Base-by-base conservation (phyloP, 495 filamentous ascomycete species). In the Aspergillus diversus region DNA sequence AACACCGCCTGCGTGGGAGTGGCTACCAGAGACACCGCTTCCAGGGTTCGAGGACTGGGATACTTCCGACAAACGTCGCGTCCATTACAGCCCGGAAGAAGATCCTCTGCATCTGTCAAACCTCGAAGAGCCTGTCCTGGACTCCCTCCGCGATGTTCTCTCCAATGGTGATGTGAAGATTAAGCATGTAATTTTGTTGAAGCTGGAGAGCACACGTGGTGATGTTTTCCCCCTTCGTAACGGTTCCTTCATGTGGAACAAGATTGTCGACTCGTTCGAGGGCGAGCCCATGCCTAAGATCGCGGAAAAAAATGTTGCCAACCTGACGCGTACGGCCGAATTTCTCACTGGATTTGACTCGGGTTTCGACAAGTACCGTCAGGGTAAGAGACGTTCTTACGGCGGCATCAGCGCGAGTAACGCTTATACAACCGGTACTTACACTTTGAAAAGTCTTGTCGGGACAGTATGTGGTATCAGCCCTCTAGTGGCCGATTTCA, bases 171-270 rank as follows among this genome's bases (percentile, higher is more conserved):
- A 73, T n/a, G 68, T 81, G 17, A 72, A 75, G 13, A 81, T 84
- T 63, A 82, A 81, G 61, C 80, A 84, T 55, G 67, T 84, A 37
- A 69, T 83, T 42, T 33, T 82, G 17, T 57, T 84, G 17, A 79
- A 80, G 49, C 70, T 84, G 17, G 81, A 84, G 58, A 81, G 79
- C 50, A 81, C 81, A 0, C 76, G 81, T 13, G 75, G 71, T 17
- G 81, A 84, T 65, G 74, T 82, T 31, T 83, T 84, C 62, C 81
- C 81, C 5, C 56, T 84, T 31, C 69, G 72, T 32, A 82, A 82
- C 46, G 75, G 77, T 48, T 72, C 71, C 5, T 73, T 70, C 21
- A 70, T 81, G 33, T 77, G 73, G 60, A 57, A 81, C 11, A 73
- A 71, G 51, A 77, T 84, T 17, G 72, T 66, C 16, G 70, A 73